Percentiles rank a stretch among this genome's conserved stretches.
phyloP scores from a whole-genome alignment of 345 rosid genomes.

The Salix suchowensis region DNA sequence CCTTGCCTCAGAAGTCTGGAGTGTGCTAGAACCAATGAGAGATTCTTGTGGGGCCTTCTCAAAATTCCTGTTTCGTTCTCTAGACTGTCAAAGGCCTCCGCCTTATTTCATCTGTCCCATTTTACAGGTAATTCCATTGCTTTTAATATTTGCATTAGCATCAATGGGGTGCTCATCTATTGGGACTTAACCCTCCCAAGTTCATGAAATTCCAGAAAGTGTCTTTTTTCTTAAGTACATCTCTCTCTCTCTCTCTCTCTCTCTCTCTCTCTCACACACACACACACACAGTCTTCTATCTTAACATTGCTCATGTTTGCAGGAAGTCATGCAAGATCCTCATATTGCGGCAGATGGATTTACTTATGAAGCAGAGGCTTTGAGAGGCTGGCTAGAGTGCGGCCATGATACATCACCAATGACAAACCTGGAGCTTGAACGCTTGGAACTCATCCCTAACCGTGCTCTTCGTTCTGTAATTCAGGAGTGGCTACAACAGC shows the following conservation, averaged over 20 bases:
- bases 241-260: no score
- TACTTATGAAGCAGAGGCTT: conserved; percentile 63
- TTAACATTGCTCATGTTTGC: conserved; percentile 6
- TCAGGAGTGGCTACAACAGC: conserved; percentile 58
- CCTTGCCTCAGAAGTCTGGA: conserved; percentile 81
- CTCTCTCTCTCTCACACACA: no score
- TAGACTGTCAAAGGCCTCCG: conserved; percentile 53
- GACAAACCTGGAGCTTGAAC: conserved; percentile 44
- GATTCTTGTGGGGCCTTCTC: conserved; percentile 71
- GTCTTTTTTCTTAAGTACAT: neutral
- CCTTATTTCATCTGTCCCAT: conserved; percentile 78
- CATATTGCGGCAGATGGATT: conserved; percentile 78
- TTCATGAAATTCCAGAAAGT: no score
- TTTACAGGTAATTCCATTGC: conserved; percentile 50
- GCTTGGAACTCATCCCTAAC: conserved; percentile 57
- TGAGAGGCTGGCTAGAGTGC: conserved; percentile 60
- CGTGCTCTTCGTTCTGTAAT: conserved; percentile 63
- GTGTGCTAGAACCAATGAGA: conserved; percentile 79
- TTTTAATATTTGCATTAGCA: no score
- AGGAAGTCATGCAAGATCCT: conserved; percentile 81
- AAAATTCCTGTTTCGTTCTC: conserved; percentile 30
- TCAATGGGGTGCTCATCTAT: no score
- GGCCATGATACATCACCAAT: conserved; percentile 68
- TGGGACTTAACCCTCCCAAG: no score
- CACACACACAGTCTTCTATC: no score